Base-by-base conservation (phyloP, 176 grass and related monocot genomes). In the Metroxylon sagu region DNA sequence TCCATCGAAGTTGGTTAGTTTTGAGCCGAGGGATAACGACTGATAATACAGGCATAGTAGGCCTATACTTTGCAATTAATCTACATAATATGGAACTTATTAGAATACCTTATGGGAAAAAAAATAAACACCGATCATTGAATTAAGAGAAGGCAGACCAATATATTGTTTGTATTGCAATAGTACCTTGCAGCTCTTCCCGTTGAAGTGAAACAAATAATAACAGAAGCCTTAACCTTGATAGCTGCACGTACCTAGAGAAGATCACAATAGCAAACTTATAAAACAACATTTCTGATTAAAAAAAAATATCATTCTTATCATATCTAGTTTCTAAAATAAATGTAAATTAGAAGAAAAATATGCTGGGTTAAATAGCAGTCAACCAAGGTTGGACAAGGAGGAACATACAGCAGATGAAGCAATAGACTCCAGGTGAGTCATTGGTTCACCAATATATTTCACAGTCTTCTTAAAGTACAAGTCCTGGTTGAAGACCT, bases 1-100 rank as follows among this genome's bases (percentile, higher is more conserved):
- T 99, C 94, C 94, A 99, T 68, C 66, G 83, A 17, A 99, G 77
- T 70, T 99, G 94, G 71, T 99, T 99, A 60, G 94, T 99, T 53
- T 99, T 99, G 12, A 99, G 88, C 48, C 94, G 88, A 67, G 94
- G 94, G 73, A 99, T 93, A 35, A 99, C 94, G 57, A 99, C 94
- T 53, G 94, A 99, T n/a, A 99, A 57, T 62, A 99, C 94, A 71
- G 94, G 94, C 88, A 99, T 99, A 28, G 64, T 89, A n/a, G 94
- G 94, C 71, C 94, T 99, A 73, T 99, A 99, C 64, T 99, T 99
- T 1, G 94, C 85, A 15, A 99, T 99, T 50, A 99, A 53, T 67
- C 94, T 99, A 77, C 59, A 81, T 3, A 28, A 74, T 49, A 53
- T 61, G 14, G 54, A 21, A 64, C 52, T 18, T 29, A 14, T 43